Conservation (phyloP, 257 asterid species). For the Solanum pinnatisectum region DNA sequence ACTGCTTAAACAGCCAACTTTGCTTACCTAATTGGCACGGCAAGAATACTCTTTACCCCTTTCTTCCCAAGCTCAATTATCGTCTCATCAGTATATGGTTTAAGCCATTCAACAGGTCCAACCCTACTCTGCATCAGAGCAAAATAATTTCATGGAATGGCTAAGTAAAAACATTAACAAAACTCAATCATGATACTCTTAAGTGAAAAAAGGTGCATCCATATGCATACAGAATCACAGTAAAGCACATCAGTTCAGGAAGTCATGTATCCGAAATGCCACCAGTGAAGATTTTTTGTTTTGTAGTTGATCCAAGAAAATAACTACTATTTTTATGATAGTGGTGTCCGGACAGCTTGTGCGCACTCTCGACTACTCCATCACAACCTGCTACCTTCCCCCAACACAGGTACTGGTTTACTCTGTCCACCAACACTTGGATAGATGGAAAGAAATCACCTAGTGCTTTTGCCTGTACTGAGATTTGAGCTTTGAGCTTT, state of each 20-base stretch:
- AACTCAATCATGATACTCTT: not conserved
- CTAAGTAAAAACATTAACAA: not conserved
- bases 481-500: not conserved
- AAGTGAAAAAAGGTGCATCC: not conserved
- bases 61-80: slow-evolving; percentile 79
- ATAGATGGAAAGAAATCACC: not conserved
- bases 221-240: not conserved
- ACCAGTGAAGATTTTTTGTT: not conserved
- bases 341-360: not conserved
- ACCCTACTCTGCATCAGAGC: slow-evolving; percentile 87
- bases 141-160: slow-evolving; percentile 9
- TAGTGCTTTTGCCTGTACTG: not conserved
- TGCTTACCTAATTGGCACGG: slow-evolving; percentile 91
- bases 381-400: not conserved
- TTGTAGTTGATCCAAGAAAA: not conserved
- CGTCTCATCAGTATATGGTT: slow-evolving; percentile 94
- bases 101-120: slow-evolving; percentile 99
- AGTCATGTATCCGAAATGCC: not conserved
- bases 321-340: not conserved
- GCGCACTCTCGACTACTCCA: not conserved
- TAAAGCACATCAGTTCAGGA: not conserved
- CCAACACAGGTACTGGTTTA: not conserved
- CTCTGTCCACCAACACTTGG: not conserved
- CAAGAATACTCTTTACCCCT: slow-evolving; percentile 94
- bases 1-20: not conserved